Evolutionary conservation across 305 asterid species (phyloP).

Genomic region (Fraxinus nigra): DNA sequence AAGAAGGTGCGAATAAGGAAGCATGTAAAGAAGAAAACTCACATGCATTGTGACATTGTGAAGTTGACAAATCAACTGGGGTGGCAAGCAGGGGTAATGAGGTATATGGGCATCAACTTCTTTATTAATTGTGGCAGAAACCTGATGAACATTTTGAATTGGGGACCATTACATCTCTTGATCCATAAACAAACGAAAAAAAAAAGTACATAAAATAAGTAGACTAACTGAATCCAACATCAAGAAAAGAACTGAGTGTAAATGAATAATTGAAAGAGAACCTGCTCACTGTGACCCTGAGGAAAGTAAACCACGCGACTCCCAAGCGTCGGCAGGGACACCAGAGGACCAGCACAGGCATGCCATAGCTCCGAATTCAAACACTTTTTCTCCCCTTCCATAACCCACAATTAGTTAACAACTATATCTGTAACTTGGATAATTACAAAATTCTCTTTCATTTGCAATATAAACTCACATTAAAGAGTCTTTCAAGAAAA

Average conservation of each 20-base stretch:
- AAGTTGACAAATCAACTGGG: slow-evolving; percentile 95
- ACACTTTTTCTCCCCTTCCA: slow-evolving; percentile 89
- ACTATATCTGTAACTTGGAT: slow-evolving; percentile 1
- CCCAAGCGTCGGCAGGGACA: slow-evolving; percentile 76
- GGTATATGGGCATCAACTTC: slow-evolving; percentile 94
- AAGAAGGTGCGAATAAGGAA: slow-evolving; percentile 15
- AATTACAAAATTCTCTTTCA: slow-evolving; percentile 3
- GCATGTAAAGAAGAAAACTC: slow-evolving; percentile 37
- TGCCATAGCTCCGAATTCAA: slow-evolving; percentile 99
- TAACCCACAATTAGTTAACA: slow-evolving; percentile 30
- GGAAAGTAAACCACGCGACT: slow-evolving; percentile 89
- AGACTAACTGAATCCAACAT: slow-evolving; percentile 1
- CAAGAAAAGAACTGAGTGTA: slow-evolving; percentile 3
- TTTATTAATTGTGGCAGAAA: slow-evolving; percentile 87
- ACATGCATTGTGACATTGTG: slow-evolving; percentile 98
- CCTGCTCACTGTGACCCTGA: slow-evolving; percentile 99
- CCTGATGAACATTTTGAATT: slow-evolving; percentile 50
- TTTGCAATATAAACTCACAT: slow-evolving; percentile 14
- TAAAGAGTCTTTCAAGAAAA: slow-evolving; percentile 21
- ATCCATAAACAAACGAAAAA: background rate
- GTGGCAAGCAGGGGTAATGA: slow-evolving; percentile 80
- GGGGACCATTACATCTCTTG: slow-evolving; percentile 28
- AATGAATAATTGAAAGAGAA: slow-evolving; percentile 23
- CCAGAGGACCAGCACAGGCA: slow-evolving; percentile 99
- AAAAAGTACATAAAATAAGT: background rate